Evolutionary conservation across 2,329 filamentous ascomycete genomes (phyloP), one percentile per base, ranked within the genome.

Genomic region (Thelonectria olida): DNA sequence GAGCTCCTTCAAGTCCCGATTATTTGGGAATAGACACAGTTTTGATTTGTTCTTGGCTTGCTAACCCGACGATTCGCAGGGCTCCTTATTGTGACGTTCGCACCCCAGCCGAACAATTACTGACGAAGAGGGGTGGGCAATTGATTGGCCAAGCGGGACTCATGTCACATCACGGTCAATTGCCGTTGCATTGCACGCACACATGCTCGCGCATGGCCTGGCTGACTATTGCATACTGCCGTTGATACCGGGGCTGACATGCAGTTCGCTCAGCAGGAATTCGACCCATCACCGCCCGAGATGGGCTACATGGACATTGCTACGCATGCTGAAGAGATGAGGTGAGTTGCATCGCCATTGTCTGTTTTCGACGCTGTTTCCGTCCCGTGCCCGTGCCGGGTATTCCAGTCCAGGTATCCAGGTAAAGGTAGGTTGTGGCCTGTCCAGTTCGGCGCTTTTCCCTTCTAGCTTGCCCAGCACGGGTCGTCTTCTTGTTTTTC

Each of bases 301-400:
- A 78, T 86, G 73, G 83, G 85, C 69, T 86, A 85, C 72, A 79
- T 85, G 72, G 82, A 84, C 54, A 79, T 85, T 69, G 80, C 79
- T 55, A 75, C 80, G 52, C 78, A 81, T 68, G 73, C 78, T 28
- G 75, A 73, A 81, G 84, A 86, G 73, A 84, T 86, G 78, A 84
- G 84, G 84, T 86, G 75, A 74, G 84, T 83, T 45, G 47, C 39
- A 39, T 47, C 58, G 58, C 25, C 58, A 25, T 57, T 58, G 65
- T 73, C 71, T 61, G 56, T 19, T 28, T 25, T 27, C n/a, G 13
- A 12, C 17, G n/a, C 8, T 41, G 15, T 41, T 15, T 20, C 6
- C 6, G 15, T 20, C n/a, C n/a, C n/a, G n/a, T n/a, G n/a, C n/a
- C n/a, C n/a, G n/a, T n/a, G n/a, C n/a, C n/a, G 22, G 9, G 42